phyloP scores from a whole-genome alignment of 2,329 filamentous ascomycete species.

The Venturia pyrina region DNA sequence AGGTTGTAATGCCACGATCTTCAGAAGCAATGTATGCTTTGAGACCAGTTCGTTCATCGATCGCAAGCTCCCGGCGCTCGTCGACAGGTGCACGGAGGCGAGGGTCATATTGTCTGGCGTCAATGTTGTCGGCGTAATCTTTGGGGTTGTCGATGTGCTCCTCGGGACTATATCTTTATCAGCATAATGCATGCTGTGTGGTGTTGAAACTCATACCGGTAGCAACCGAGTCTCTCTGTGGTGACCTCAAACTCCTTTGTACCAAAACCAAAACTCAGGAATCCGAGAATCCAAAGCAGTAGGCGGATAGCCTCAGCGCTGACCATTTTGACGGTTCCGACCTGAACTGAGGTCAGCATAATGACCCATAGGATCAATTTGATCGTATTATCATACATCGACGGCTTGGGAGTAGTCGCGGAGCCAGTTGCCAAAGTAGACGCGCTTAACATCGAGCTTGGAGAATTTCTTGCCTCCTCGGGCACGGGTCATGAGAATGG shows the following conservation, averaged over 20 bases:
- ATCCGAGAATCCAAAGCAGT: slow-evolving; percentile 78
- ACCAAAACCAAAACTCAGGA: slow-evolving; percentile 78
- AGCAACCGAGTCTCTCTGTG: slow-evolving; percentile 66
- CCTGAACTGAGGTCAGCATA: neutral
- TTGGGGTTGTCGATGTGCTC: slow-evolving; percentile 75
- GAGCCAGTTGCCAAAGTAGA: slow-evolving; percentile 64
- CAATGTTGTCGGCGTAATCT: slow-evolving; percentile 80
- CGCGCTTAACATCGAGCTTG: slow-evolving; percentile 77
- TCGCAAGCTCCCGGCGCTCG: slow-evolving; percentile 64
- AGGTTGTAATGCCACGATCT: slow-evolving; percentile 66
- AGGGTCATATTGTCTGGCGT: slow-evolving; percentile 71
- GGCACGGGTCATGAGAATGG: slow-evolving; percentile 54
- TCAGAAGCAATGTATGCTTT: slow-evolving; percentile 97
- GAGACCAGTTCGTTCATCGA: slow-evolving; percentile 57
- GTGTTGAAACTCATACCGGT: slow-evolving; percentile 29
- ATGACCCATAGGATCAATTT: slow-evolving; percentile 1
- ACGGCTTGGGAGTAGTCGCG: slow-evolving; percentile 46
- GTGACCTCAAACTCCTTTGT: slow-evolving; percentile 82
- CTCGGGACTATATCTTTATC: slow-evolving; percentile 41
- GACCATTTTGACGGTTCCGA: slow-evolving; percentile 83
- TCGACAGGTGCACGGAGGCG: slow-evolving; percentile 76
- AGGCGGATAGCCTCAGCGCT: slow-evolving; percentile 86
- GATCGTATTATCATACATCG: slow-evolving; percentile 25
- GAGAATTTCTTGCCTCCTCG: slow-evolving; percentile 68
- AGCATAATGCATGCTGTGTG: neutral